phyloP scores from a whole-genome alignment of 2,329 filamentous ascomycete genomes.

The Scedosporium aurantiacum region DNA sequence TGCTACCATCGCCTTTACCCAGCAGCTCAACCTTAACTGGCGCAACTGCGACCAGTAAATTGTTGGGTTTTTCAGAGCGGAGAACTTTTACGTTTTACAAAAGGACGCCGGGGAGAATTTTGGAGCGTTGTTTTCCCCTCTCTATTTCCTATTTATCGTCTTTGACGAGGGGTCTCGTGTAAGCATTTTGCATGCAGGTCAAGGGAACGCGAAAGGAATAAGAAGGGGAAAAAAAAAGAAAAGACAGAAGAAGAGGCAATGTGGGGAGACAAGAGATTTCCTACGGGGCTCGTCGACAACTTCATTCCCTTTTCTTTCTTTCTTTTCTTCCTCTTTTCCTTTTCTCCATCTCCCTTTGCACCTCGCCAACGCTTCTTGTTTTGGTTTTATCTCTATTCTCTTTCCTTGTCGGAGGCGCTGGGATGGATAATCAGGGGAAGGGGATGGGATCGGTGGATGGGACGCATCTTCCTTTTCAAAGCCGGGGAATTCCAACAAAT shows the following conservation, averaged over 20 bases:
- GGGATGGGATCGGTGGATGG: background rate
- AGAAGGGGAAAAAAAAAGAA: background rate
- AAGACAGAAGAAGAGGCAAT: background rate
- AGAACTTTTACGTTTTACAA: background rate
- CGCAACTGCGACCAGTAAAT: conserved; percentile 8
- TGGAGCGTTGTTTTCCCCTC: background rate
- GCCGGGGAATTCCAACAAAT: background rate
- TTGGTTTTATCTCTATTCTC: background rate
- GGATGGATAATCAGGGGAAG: background rate
- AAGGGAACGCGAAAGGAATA: background rate
- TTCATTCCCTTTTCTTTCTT: background rate
- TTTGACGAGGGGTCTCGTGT: background rate
- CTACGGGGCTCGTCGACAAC: background rate
- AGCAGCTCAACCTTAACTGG: conserved; percentile 26
- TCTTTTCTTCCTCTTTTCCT: background rate
- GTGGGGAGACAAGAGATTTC: background rate
- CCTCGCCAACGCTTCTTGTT: background rate
- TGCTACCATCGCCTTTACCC: conserved; percentile 26
- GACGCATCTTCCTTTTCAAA: background rate
- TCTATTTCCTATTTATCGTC: background rate
- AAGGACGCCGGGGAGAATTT: background rate
- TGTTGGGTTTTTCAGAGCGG: background rate
- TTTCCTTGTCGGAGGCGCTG: background rate
- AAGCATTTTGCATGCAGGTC: background rate
- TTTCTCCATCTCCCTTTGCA: background rate